Conservation (phyloP, 257 asterid species). For the Coffea canephora region DNA sequence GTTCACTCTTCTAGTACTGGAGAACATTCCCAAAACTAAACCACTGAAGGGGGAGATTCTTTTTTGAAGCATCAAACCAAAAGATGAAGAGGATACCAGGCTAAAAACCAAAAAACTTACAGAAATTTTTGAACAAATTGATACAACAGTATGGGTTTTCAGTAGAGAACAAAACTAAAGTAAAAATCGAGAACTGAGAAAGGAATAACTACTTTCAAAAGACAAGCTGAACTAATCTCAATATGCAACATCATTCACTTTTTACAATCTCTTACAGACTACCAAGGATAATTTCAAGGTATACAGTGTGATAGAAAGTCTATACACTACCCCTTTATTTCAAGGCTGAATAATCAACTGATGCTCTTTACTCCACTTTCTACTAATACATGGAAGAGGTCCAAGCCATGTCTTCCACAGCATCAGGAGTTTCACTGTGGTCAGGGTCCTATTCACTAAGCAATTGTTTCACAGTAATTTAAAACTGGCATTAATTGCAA, state of each 20-base stretch:
- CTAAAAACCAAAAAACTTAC: not conserved
- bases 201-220: not conserved
- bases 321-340: not conserved
- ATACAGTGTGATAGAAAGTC: not conserved
- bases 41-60: not conserved
- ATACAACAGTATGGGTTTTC: not conserved
- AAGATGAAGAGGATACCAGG: not conserved
- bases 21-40: not conserved
- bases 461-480: no score
- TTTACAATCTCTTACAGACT: not conserved
- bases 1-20: not conserved
- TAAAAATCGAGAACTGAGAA: not conserved
- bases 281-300: not conserved
- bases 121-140: not conserved
- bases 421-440: no score
- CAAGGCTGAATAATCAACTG: not conserved
- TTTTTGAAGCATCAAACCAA: not conserved
- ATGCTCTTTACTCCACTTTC: not conserved
- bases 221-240: not conserved
- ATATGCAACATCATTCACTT: not conserved
- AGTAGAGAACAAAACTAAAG: not conserved
- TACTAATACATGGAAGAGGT: not conserved
- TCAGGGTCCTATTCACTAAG: no score
- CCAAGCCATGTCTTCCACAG: not conserved
- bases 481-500: not conserved